Evolutionary conservation across 345 rosid genomes (phyloP).

Genomic region (Anacardium occidentale): DNA sequence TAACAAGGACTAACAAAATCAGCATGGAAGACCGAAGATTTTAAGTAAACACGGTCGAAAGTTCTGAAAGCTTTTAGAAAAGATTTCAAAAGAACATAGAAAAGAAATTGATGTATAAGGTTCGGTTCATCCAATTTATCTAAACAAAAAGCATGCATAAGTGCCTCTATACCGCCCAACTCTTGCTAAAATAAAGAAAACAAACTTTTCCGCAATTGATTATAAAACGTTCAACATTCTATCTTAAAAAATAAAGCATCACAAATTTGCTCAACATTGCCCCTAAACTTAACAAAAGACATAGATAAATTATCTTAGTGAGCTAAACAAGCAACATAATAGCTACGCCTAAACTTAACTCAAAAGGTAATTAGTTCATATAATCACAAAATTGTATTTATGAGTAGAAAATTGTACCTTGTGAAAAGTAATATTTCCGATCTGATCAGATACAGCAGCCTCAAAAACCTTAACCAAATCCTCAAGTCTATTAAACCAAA

Average conservation of each 20-base stretch:
- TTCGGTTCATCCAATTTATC: background rate
- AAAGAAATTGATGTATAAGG: background rate
- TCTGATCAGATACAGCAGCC: slow-evolving; percentile 80
- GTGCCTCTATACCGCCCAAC: background rate
- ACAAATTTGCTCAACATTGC: background rate
- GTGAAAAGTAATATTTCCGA: slow-evolving; percentile 79
- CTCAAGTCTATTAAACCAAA: slow-evolving; percentile 83
- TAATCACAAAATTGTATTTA: background rate
- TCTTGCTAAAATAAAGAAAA: no score
- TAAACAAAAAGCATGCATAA: background rate
- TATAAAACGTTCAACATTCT: no score
- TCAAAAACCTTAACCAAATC: slow-evolving; percentile 77
- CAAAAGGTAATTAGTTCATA: background rate
- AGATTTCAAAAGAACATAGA: background rate
- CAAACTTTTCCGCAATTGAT: background rate
- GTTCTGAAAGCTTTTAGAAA: background rate
- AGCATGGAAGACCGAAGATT: background rate
- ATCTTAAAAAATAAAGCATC: background rate
- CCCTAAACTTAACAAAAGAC: background rate
- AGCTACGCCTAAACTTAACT: background rate
- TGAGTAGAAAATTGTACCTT: slow-evolving; percentile 46
- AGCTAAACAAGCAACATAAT: background rate
- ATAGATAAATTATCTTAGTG: background rate
- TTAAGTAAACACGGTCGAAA: background rate
- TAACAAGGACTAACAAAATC: background rate